phyloP scores from a whole-genome alignment of 176 grass and related monocot species.

The Calamus simplicifolius region DNA sequence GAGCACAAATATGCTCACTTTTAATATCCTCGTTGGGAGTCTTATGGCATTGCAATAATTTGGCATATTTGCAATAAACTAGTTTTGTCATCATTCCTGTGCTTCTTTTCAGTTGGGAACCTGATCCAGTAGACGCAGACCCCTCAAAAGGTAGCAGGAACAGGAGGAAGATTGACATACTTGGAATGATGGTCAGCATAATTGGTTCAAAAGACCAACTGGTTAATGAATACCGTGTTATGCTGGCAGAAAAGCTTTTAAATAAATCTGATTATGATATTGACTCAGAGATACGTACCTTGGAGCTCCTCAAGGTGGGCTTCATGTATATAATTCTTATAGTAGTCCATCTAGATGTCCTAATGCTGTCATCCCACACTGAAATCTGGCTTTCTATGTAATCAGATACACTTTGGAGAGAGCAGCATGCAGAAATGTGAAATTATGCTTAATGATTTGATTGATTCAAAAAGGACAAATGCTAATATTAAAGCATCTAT shows the following conservation, averaged over 20 bases:
- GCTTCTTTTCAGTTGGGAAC: constrained; percentile 72
- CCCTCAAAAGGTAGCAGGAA: constrained; percentile 84
- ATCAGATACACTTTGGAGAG: constrained; percentile 97
- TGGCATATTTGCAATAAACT: background rate
- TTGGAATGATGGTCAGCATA: constrained; percentile 92
- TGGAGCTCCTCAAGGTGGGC: constrained; percentile 93
- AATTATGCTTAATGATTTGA: constrained; percentile 99
- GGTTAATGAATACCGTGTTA: constrained; percentile 93
- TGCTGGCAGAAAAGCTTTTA: constrained; percentile 93
- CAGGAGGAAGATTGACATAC: constrained; percentile 93
- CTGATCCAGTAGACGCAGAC: constrained; percentile 84
- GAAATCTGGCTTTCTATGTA: constrained; percentile 18
- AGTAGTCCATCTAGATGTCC: too few species aligned
- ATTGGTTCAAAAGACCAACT: constrained; percentile 97
- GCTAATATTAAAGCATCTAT: constrained; percentile 94
- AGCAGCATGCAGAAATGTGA: constrained; percentile 99
- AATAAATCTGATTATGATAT: constrained; percentile 97
- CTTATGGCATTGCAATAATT: too few species aligned
- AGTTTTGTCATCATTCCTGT: constrained; percentile 5
- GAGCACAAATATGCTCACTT: too few species aligned
- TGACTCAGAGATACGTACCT: constrained; percentile 93
- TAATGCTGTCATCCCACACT: background rate
- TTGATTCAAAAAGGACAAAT: constrained; percentile 97
- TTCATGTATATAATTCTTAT: constrained; percentile 3
- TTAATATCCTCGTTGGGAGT: too few species aligned